phyloP scores from a whole-genome alignment of 73 alveolate species.

The Stentor coeruleus region DNA sequence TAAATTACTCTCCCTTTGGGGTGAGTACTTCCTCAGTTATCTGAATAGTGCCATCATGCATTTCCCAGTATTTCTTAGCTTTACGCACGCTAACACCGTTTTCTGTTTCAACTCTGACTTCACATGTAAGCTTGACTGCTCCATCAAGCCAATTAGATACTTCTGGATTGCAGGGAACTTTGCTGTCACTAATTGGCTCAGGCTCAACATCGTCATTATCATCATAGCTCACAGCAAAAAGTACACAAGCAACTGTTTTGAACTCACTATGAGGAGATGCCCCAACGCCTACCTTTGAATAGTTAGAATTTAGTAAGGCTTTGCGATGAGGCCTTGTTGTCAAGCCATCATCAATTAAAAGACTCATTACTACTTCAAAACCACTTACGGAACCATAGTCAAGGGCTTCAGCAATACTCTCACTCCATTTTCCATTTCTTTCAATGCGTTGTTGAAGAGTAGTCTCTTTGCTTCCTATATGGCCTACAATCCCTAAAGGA shows the following conservation, averaged over 20 bases:
- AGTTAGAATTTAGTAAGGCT: not conserved
- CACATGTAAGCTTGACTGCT: too few species aligned
- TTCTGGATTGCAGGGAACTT: too few species aligned
- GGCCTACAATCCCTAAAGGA: conserved; percentile 68
- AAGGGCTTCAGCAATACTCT: conserved; percentile 69
- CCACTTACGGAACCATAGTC: conserved; percentile 66
- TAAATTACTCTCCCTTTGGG: conserved; percentile 87
- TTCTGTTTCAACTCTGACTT: too few species aligned
- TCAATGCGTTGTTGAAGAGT: conserved; percentile 73
- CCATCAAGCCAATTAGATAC: too few species aligned
- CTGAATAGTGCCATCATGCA: conserved; percentile 92
- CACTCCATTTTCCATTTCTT: conserved; percentile 87
- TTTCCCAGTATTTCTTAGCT: conserved; percentile 37
- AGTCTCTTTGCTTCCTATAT: conserved; percentile 65
- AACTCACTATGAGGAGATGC: too few species aligned
- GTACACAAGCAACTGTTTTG: too few species aligned
- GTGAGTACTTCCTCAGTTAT: conserved; percentile 91
- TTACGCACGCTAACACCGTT: too few species aligned
- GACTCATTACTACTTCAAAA: conserved; percentile 72
- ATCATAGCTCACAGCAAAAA: too few species aligned
- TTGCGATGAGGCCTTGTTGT: not conserved
- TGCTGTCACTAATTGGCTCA: too few species aligned
- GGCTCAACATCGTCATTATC: too few species aligned
- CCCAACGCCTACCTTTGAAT: not conserved
- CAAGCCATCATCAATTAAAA: conserved; percentile 35